phyloP scores from a whole-genome alignment of 805 yeast species.

The Wickerhamomyces ciferrii region DNA sequence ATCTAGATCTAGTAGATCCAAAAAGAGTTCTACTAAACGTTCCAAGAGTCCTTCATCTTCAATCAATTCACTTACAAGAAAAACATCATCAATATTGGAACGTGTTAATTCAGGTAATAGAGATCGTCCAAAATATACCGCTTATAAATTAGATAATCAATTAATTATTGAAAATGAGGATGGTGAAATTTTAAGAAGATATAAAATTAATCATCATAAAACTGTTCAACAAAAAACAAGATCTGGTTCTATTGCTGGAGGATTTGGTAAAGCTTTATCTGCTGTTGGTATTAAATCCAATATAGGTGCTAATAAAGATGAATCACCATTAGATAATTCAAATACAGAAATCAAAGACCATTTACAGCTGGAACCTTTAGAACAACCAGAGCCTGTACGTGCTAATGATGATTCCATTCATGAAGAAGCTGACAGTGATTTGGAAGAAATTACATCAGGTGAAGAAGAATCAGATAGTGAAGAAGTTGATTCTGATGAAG shows the following conservation, averaged over 20 bases:
- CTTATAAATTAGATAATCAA: conserved; percentile 74
- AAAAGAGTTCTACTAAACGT: conserved; percentile 5
- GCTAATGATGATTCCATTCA: neutral
- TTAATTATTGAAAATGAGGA: conserved; percentile 85
- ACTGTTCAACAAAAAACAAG: conserved; percentile 17
- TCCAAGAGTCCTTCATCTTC: conserved; percentile 14
- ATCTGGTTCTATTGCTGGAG: conserved; percentile 29
- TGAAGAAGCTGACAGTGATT: neutral
- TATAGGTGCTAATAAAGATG: neutral
- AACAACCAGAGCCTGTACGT: neutral
- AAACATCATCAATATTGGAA: conserved; percentile 9
- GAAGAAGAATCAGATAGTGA: conserved; percentile 20
- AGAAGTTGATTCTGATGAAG: conserved; percentile 15
- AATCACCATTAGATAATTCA: neutral
- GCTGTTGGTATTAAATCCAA: conserved; percentile 45
- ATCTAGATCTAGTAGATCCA: neutral
- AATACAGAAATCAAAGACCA: neutral
- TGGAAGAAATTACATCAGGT: conserved; percentile 4
- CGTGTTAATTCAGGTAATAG: conserved; percentile 4
- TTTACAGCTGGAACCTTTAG: conserved; percentile 5
- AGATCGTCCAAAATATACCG: conserved; percentile 37
- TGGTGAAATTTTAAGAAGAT: conserved; percentile 86
- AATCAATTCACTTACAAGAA: conserved; percentile 7
- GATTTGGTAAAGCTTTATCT: conserved; percentile 39
- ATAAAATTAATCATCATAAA: conserved; percentile 61